A percentile compares a stretch with the other conserved stretches of the same genome.
phyloP scores from a whole-genome alignment of 1,139 yeast species.

The Citeromyces hawaiiensis region DNA sequence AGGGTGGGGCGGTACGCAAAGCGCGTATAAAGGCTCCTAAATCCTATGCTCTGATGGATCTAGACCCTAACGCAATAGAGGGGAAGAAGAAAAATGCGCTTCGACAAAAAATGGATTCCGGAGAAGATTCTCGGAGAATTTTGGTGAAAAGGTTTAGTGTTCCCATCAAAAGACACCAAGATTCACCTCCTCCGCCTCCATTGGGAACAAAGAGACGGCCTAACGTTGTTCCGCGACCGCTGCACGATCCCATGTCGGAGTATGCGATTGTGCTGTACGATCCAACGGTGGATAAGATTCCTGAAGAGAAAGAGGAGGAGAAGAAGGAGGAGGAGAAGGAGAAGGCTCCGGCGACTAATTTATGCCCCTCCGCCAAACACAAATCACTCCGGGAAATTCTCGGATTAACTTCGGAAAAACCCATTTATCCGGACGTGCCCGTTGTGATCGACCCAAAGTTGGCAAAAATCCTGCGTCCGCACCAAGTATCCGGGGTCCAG shows the following conservation, averaged over 20 bases:
- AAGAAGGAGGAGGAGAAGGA: conserved; percentile 12
- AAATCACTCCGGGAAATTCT: conserved; percentile 70
- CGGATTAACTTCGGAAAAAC: conserved; percentile 36
- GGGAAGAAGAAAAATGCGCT: conserved; percentile 10
- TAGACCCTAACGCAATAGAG: conserved; percentile 10
- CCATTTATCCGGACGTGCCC: conserved; percentile 71
- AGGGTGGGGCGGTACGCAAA: conserved; percentile 13
- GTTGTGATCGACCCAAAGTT: conserved; percentile 91
- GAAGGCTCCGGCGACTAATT: conserved; percentile 12
- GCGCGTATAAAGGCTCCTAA: conserved; percentile 21
- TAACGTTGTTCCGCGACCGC: conserved; percentile 69
- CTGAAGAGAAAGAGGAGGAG: too few species aligned
- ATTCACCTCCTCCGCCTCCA: conserved; percentile 59
- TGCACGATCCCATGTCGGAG: conserved; percentile 89
- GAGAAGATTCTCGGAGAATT: conserved; percentile 12
- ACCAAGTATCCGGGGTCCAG: conserved; percentile 91
- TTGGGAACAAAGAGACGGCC: conserved; percentile 68
- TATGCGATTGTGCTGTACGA: conserved; percentile 91
- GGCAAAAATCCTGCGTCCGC: conserved; percentile 81
- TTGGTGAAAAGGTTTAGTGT: conserved; percentile 18
- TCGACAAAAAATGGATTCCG: conserved; percentile 11
- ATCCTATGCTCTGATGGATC: conserved; percentile 22
- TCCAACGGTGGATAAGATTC: conserved; percentile 74
- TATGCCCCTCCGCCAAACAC: too few species aligned
- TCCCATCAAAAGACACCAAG: conserved; percentile 18